Percentiles rank a stretch among this genome's conserved stretches.
Evolutionary conservation across 2,329 filamentous ascomycete species (phyloP).

Genomic region (Trichoderma koningiopsis): DNA sequence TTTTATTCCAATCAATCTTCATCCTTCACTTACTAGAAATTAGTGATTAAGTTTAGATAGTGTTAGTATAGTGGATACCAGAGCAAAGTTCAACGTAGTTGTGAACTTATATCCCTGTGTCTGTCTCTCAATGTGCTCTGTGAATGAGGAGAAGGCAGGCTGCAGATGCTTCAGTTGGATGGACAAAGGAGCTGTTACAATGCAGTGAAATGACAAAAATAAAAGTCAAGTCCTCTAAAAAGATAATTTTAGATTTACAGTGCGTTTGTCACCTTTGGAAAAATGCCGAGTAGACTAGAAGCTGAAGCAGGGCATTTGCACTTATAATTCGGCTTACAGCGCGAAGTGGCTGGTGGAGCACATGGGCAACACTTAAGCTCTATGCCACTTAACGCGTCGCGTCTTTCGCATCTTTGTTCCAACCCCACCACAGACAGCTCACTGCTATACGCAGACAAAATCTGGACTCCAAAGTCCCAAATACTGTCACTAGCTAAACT

Average conservation of each 20-base stretch:
- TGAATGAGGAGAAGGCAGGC: neutral
- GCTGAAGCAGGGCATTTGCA: neutral
- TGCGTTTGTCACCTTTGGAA: neutral
- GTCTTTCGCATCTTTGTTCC: conserved; percentile 4
- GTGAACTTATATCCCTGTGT: neutral
- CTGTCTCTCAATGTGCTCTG: neutral
- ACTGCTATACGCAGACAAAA: neutral
- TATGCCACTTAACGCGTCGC: conserved; percentile 26
- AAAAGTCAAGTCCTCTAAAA: neutral
- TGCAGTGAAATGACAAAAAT: neutral
- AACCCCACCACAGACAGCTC: conserved; percentile 10
- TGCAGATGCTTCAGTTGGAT: neutral
- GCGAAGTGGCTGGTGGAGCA: neutral
- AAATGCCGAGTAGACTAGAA: neutral
- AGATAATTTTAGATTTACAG: neutral
- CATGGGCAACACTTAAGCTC: conserved; percentile 1
- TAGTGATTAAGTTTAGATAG: neutral
- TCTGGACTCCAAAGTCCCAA: neutral
- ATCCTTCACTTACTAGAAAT: neutral
- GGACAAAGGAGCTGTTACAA: neutral
- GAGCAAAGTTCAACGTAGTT: conserved; percentile 11
- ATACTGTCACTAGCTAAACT: neutral
- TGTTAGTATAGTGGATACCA: conserved; percentile 20
- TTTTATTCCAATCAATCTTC: neutral
- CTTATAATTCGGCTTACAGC: neutral